Percentiles rank a stretch among this genome's conserved stretches.
These are phyloP conservation scores for Linderniella brevidens DNA, from an alignment of 257 asterid species.

Conservation along the genomic window DNA sequence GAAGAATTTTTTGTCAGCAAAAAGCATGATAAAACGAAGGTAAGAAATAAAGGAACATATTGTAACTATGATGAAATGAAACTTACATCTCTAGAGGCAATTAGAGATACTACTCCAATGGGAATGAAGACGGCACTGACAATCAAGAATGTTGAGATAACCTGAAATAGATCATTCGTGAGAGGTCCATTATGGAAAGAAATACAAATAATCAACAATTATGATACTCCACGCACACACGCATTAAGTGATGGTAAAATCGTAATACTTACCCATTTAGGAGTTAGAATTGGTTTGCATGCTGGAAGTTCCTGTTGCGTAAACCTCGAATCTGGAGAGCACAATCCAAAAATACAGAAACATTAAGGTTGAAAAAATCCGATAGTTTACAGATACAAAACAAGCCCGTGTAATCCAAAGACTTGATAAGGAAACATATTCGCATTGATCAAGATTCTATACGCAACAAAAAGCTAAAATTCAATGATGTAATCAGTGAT, in stretches of 20 bases:
- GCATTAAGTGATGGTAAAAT: background rate
- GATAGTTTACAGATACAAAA: no score
- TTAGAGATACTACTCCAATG: constrained; percentile 69
- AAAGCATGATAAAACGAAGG: background rate
- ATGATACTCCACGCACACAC: background rate
- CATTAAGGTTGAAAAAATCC: background rate
- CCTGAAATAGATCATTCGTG: constrained; percentile 22
- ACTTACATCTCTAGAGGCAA: constrained; percentile 55
- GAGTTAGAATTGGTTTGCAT: constrained; percentile 94
- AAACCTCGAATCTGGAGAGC: constrained; percentile 78
- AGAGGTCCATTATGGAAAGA: background rate
- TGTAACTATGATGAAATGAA: background rate
- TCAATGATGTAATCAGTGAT: no score
- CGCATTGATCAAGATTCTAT: no score
- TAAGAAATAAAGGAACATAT: background rate
- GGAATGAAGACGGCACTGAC: constrained; percentile 71
- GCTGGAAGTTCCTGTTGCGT: constrained; percentile 99
- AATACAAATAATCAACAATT: background rate
- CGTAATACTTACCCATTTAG: constrained; percentile 60
- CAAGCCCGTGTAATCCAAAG: background rate
- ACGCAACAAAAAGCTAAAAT: no score
- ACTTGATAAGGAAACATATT: no score
- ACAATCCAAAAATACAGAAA: constrained; percentile 4
- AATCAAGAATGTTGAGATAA: constrained; percentile 62
- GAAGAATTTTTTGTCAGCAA: background rate